phyloP scores from a whole-genome alignment of 441 rosid species.

The Isatis lusitanica region DNA sequence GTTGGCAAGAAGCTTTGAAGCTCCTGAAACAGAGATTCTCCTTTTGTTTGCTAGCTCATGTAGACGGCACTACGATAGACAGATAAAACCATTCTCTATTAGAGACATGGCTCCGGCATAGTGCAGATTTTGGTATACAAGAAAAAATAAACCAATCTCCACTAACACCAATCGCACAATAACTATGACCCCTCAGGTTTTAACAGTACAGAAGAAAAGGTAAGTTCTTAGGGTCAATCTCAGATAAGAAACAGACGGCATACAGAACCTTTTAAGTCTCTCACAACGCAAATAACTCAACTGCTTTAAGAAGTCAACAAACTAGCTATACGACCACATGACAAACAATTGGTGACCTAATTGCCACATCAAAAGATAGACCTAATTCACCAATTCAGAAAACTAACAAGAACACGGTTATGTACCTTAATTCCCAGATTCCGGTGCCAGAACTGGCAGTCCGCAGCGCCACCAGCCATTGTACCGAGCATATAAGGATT shows the following conservation, averaged over 20 bases:
- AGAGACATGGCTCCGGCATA: neutral
- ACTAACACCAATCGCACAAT: neutral
- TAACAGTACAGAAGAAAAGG: neutral
- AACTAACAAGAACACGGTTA: neutral
- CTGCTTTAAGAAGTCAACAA: neutral
- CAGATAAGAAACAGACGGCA: too few relatives aligned
- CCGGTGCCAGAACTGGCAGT: slow-evolving; percentile 98
- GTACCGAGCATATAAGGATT: slow-evolving; percentile 98
- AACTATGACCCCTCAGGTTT: neutral
- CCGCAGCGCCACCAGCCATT: slow-evolving; percentile 99
- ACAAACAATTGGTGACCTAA: neutral
- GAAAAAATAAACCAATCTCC: neutral
- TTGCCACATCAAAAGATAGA: neutral
- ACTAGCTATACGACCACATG: neutral
- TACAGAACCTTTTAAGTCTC: neutral
- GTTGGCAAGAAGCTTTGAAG: slow-evolving; percentile 93
- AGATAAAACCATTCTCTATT: neutral
- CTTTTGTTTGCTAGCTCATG: slow-evolving; percentile 97
- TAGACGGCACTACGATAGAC: slow-evolving; percentile 64
- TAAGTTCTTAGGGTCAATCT: too few relatives aligned
- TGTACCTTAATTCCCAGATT: slow-evolving; percentile 89
- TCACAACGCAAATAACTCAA: neutral
- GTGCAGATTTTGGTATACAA: neutral
- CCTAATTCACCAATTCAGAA: neutral
- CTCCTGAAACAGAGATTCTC: slow-evolving; percentile 95